Percentiles rank a stretch among this genome's conserved stretches.
phyloP scores from a whole-genome alignment of 2,329 filamentous ascomycete genomes.

The Xylaria sp. region DNA sequence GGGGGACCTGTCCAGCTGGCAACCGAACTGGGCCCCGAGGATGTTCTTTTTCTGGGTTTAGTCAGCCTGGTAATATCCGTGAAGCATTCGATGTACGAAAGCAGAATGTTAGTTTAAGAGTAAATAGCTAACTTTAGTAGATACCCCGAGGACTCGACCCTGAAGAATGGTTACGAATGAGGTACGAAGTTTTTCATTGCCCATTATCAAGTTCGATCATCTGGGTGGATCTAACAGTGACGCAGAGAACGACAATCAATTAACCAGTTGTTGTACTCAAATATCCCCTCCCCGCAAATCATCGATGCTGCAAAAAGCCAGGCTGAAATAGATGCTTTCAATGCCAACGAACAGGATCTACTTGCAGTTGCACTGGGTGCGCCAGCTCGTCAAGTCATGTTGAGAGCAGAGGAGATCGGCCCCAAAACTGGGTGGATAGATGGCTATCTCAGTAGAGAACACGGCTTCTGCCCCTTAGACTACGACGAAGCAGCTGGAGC shows the following conservation, averaged over 20 bases:
- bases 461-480: conserved; percentile 63
- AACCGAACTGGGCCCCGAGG: conserved; percentile 50
- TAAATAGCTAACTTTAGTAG: conserved; percentile 45
- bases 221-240: conserved; percentile 13
- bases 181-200: conserved; percentile 43
- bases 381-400: conserved; percentile 63
- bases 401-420: conserved; percentile 64
- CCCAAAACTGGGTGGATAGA: conserved; percentile 63
- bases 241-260: conserved; percentile 58
- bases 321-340: conserved; percentile 58
- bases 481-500: conserved; percentile 60
- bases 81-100: conserved; percentile 47
- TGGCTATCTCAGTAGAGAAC: conserved; percentile 61
- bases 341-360: conserved; percentile 59
- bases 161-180: conserved; percentile 58
- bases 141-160: conserved; percentile 58
- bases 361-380: conserved; percentile 64
- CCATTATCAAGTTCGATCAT: background rate
- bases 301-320: conserved; percentile 53
- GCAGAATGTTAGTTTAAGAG: background rate
- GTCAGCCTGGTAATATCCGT: conserved; percentile 51
- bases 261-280: conserved; percentile 59
- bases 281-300: conserved; percentile 55
- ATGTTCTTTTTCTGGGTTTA: conserved; percentile 51
- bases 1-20: conserved; percentile 30